Conservation (phyloP, 2,329 filamentous ascomycete species). For the Aspergillus sclerotialis region DNA sequence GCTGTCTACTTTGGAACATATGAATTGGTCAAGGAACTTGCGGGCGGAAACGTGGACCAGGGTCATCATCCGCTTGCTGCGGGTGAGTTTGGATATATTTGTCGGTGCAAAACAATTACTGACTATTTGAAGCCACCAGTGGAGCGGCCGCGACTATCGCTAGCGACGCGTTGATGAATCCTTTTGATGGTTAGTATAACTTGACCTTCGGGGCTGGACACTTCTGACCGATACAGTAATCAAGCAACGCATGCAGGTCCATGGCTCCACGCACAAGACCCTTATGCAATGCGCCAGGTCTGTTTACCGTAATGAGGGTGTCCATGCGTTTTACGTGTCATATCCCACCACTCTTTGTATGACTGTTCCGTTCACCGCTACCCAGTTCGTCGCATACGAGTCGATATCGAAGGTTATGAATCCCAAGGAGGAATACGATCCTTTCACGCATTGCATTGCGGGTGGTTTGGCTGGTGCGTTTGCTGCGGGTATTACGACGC, state of each 20-base stretch:
- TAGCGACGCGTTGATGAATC: slow-evolving; percentile 98
- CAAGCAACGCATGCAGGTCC: slow-evolving; percentile 98
- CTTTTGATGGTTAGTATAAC: slow-evolving; percentile 79
- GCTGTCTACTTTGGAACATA: slow-evolving; percentile 98
- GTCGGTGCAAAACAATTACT: slow-evolving; percentile 19
- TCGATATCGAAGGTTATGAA: slow-evolving; percentile 93
- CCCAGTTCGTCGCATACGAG: slow-evolving; percentile 97
- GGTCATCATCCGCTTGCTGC: slow-evolving; percentile 92
- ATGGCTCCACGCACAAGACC: slow-evolving; percentile 86
- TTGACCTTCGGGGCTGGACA: slow-evolving; percentile 1
- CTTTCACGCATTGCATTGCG: slow-evolving; percentile 85
- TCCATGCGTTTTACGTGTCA: slow-evolving; percentile 93
- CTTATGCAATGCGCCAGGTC: slow-evolving; percentile 80
- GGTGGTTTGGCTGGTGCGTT: slow-evolving; percentile 90
- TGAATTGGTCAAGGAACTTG: slow-evolving; percentile 91
- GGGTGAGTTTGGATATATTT: slow-evolving; percentile 36
- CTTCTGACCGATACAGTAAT: slow-evolving; percentile 59
- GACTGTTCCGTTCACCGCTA: slow-evolving; percentile 95
- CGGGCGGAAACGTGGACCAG: slow-evolving; percentile 77
- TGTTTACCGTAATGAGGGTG: slow-evolving; percentile 79
- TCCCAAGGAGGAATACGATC: slow-evolving; percentile 71
- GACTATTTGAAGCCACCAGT: slow-evolving; percentile 62
- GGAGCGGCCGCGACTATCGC: slow-evolving; percentile 94
- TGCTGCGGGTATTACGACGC: slow-evolving; percentile 88
- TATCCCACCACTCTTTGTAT: slow-evolving; percentile 97